Evolutionary conservation across 495 filamentous ascomycete species (phyloP).

Genomic region (Aspergillus leporis): DNA sequence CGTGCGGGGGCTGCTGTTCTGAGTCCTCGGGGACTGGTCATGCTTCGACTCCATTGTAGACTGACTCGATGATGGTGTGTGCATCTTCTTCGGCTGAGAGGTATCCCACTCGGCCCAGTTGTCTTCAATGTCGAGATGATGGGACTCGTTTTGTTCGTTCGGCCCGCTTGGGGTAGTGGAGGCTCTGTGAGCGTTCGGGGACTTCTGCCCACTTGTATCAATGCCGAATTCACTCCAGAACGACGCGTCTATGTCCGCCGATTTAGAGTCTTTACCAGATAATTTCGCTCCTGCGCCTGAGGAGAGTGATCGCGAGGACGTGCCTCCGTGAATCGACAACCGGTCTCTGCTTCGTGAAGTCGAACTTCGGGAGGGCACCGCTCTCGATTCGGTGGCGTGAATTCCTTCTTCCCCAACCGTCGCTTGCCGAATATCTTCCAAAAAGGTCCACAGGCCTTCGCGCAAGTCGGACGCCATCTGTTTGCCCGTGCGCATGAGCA

Average conservation of each 20-base stretch:
- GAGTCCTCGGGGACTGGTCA: constrained; percentile 48
- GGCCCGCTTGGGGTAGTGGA: constrained; percentile 33
- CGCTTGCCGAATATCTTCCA: constrained; percentile 92
- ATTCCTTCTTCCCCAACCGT: constrained; percentile 92
- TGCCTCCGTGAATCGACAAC: constrained; percentile 35
- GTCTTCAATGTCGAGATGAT: constrained; percentile 58
- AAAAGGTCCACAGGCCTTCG: constrained; percentile 92
- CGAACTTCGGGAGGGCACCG: constrained; percentile 34
- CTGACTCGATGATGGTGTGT: constrained; percentile 49
- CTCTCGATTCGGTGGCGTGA: constrained; percentile 52
- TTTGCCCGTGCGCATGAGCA: constrained; percentile 66
- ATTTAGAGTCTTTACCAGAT: constrained; percentile 51
- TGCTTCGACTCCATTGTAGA: constrained; percentile 47
- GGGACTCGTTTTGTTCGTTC: constrained; percentile 37
- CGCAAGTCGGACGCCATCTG: constrained; percentile 89
- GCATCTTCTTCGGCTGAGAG: constrained; percentile 46
- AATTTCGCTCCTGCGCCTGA: constrained; percentile 34
- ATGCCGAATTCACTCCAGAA: constrained; percentile 58
- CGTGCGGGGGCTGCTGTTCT: constrained; percentile 50
- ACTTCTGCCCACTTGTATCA: constrained; percentile 52
- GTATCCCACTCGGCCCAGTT: constrained; percentile 75
- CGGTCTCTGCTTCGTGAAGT: constrained; percentile 43
- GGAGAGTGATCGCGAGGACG: constrained; percentile 40
- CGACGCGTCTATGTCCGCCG: constrained; percentile 45
- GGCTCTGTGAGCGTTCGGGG: constrained; percentile 35